Conservation (phyloP, 1,139 yeast genomes). For the Candida tunisiensis region DNA sequence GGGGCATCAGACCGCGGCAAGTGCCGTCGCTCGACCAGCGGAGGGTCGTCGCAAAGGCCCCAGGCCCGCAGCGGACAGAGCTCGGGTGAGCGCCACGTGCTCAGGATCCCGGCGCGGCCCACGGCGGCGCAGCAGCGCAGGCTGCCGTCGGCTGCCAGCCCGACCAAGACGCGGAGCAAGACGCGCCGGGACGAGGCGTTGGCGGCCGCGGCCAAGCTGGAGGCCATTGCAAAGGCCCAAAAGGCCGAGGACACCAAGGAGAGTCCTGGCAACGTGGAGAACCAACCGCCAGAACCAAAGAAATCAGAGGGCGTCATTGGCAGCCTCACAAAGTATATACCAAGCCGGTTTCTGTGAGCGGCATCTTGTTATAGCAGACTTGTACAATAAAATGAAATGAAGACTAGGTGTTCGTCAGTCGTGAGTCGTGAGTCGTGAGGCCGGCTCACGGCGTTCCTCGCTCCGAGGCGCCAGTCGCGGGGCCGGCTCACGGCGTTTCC, state of each 20-base stretch:
- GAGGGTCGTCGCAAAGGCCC: too few relatives aligned
- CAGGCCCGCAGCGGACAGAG: constrained; percentile 6
- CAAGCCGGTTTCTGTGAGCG: constrained; percentile 8
- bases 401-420: not conserved
- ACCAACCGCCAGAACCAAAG: constrained; percentile 1
- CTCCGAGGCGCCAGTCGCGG: not conserved
- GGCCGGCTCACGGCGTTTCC: not conserved
- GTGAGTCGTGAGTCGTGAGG: not conserved
- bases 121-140: too few relatives aligned
- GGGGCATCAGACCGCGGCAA: too few relatives aligned
- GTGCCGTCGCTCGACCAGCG: too few relatives aligned
- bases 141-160: too few relatives aligned
- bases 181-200: constrained; percentile 2
- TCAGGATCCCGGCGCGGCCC: constrained; percentile 3
- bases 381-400: not conserved
- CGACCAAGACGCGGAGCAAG: too few relatives aligned
- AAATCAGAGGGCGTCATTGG: constrained; percentile 4
- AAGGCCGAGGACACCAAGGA: not conserved
- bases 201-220: constrained; percentile 1
- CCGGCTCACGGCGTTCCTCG: not conserved
- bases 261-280: not conserved
- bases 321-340: constrained; percentile 8
- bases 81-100: constrained; percentile 1
- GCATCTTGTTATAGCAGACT: not conserved
- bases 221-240: not conserved